These are phyloP conservation scores for Salvia rosmarinus DNA, from an alignment of 257 asterid species.

Conservation along the genomic window DNA sequence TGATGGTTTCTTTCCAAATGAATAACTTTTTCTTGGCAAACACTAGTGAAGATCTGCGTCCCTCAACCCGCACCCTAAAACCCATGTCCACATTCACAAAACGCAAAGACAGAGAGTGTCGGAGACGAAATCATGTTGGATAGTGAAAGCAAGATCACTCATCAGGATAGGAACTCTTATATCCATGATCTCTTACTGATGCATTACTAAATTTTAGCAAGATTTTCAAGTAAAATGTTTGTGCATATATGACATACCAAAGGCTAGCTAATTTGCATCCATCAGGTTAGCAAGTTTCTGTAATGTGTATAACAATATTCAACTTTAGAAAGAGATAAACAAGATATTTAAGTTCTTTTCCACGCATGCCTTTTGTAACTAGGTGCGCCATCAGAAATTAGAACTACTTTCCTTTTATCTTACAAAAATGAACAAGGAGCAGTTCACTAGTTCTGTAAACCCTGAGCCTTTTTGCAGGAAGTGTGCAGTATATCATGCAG, in stretches of 20 bases:
- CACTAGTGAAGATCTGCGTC: too few relatives aligned
- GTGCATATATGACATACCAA: background rate
- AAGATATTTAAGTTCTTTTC: background rate
- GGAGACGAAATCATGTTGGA: background rate
- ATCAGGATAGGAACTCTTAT: background rate
- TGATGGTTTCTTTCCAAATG: background rate
- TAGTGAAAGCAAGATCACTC: slow-evolving; percentile 14
- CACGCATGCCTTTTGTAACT: background rate
- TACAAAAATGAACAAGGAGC: background rate
- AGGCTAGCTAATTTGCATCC: background rate
- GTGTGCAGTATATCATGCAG: too few relatives aligned
- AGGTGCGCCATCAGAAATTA: background rate
- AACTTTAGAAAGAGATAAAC: too few relatives aligned
- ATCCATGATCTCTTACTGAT: background rate
- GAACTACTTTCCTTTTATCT: background rate
- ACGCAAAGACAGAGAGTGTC: background rate
- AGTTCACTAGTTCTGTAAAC: background rate
- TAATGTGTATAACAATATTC: too few relatives aligned
- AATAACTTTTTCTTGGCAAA: background rate
- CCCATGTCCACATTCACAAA: background rate
- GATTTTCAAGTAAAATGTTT: background rate
- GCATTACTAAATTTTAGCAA: background rate
- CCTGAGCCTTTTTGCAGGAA: too few relatives aligned
- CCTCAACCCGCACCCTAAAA: background rate
- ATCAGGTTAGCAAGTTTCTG: background rate